Evolutionary conservation across 306 rosid species (phyloP), one percentile per base, ranked within the genome.

Genomic region (Parietaria judaica): DNA sequence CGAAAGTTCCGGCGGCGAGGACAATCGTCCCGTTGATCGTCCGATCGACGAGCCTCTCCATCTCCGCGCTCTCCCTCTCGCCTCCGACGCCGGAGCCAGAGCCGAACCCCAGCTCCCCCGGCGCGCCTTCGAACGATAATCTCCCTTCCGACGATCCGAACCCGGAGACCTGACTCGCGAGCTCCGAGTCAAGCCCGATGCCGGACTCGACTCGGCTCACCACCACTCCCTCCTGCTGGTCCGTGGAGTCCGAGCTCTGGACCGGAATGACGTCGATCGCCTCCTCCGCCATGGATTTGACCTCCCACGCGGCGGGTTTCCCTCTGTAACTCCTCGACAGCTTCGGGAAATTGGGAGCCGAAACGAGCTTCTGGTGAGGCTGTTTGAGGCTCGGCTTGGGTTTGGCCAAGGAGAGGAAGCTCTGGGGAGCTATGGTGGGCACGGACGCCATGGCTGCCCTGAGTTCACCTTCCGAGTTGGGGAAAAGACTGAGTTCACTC

Each of bases 1-100:
- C 94, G 63, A 73, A 86, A 71, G 85, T 70, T 47, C 99, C 96
- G 64, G 95, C 96, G 4, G 83, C 90, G 49, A 92, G 88, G 16
- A 86, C 88, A 72, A 92, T 80, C 46, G 90, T 17, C 8, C 86
- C 95, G 59, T 92, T 92, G 60, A 92, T 84, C 51, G 76, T 84
- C 61, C 99, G 81, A 79, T 88, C 88, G 13, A 86, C 51, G 7
- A 84, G 70, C 77, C 76, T 86, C 72, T 72, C 85, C 58, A 72
- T 49, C 17, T 55, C 71, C 71, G 58, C 84, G 46, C 48, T 72
- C 74, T 69, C 75, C 5, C 54, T 65, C 46, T n/a, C 66, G 46
- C 53, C 59, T 17, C 66, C 80, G 36, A 75, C 75, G 36, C 86
- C 89, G 71, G 63, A 70, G 14, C 56, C 66, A 35, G 84, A 62